Evolutionary conservation across 352 stramenopile genomes (phyloP), one percentile per base, ranked within the genome.

Genomic region (Nothophytophthora sp.): DNA sequence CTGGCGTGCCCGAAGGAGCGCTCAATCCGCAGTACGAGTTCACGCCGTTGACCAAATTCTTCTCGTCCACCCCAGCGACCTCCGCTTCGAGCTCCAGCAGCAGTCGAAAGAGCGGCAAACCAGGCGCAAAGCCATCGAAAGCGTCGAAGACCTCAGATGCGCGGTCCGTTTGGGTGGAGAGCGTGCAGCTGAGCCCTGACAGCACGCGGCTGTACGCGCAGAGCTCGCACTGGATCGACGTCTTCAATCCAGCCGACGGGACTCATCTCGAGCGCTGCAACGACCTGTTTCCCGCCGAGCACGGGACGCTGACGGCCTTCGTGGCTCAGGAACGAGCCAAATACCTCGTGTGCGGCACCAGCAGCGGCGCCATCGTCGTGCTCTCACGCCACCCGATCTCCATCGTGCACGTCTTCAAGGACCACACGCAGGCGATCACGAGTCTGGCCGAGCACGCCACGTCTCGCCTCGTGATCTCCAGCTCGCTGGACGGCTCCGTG

Each of bases 21-120:
- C 41, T 86, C 29, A 88, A 88, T 10, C 59, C 70, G 27, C 63
- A 81, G 18, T 88, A 88, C 53, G 77, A 88, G 33, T 60, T 88
- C 42, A 76, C 73, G 11, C 46, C 60, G 4, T 25, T 81, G 19
- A 55, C 68, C 2, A 53, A 52, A 11, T 88, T 88, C 60, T 88
- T 88, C 48, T 54, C 61, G 11, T 32, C 38, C 36, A 36, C 19
- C 42, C n/a, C 41, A 5, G 27, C 27, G 6, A 30, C 6, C 27
- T 11, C 27, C 6, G 6, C 6, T 11, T n/a, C n/a, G n/a, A n/a
- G n/a, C n/a, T n/a, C n/a, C 15, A 30, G 30, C 8, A 38, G 12
- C 32, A 45, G 38, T 12, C 50, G 41, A 2, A 51, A 18, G 30
- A 50, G 42, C 20, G 46, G 39, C 30, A 68, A 60, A 57, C 28